phyloP scores from a whole-genome alignment of 306 rosid species.

The Ormosia emarginata region DNA sequence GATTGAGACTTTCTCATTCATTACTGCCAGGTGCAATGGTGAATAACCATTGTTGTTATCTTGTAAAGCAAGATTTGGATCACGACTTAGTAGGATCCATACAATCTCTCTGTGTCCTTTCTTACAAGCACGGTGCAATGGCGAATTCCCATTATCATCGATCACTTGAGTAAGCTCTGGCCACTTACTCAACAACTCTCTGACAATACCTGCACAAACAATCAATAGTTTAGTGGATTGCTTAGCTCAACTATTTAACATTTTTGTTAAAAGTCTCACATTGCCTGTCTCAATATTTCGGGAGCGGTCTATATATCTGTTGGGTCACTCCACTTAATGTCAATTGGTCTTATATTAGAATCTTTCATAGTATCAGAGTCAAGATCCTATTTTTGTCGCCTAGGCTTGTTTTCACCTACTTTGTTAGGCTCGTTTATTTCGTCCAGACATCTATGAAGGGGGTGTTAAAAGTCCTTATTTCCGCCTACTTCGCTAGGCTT shows the following conservation, averaged over 20 bases:
- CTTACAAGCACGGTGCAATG: slow-evolving; percentile 50
- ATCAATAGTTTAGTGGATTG: not conserved
- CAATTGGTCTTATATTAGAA: no score
- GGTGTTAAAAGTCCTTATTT: no score
- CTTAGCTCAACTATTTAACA: not conserved
- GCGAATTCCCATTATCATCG: slow-evolving; percentile 56
- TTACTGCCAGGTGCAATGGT: slow-evolving; percentile 63
- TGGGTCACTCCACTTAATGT: no score
- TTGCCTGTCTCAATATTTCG: no score
- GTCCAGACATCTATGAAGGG: no score
- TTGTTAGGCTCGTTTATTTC: no score
- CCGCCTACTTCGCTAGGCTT: no score
- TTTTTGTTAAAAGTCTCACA: no score
- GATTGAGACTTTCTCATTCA: slow-evolving; percentile 49
- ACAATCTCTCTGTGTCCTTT: slow-evolving; percentile 51
- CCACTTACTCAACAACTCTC: slow-evolving; percentile 44
- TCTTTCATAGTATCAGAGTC: no score
- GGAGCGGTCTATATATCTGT: no score
- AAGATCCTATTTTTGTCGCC: no score
- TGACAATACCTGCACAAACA: slow-evolving; percentile 52
- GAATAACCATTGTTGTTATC: slow-evolving; percentile 63
- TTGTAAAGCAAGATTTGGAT: slow-evolving; percentile 36
- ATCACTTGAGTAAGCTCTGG: slow-evolving; percentile 33
- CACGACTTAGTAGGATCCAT: slow-evolving; percentile 46
- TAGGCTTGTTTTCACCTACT: no score